Base-by-base conservation (phyloP, 1,139 yeast genomes). In the Lodderomyces parapsilosis region DNA sequence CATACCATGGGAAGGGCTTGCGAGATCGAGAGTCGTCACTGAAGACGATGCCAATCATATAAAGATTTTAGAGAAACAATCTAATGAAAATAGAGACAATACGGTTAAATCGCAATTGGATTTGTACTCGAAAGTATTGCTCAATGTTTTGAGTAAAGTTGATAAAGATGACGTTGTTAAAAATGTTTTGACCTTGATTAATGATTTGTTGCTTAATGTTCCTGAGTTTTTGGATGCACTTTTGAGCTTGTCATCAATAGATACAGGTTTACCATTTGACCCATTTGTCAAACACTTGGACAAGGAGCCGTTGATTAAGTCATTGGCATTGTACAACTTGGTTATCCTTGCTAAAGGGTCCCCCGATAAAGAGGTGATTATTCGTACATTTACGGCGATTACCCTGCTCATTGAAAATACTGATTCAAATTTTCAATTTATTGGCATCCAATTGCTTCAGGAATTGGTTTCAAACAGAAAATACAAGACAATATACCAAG, bases 1-100 rank as follows among this genome's bases (percentile, higher is more conserved):
- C 27, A 80, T 91, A 47, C 95, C 96, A 20, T 91, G 97, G 97
- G 95, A 87, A 58, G 96, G 96, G 7, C 81, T 86, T 56, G 83
- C 88, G 15, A 77, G 96, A 48, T 84, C 94, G 10, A 82, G 80
- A 40, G 79, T 83, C 39, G 73, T 91, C 38, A 66, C 81, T 17
- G 74, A 74, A 42, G 82, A 79, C 47, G 90, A 86, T 58, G 89
- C 89, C 14, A 75, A 76, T 48, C 69, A 77, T 41, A 71, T 88
- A 58, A 83, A 83, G 60, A 71, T 77, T 36, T 73, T 87, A 53
- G 94, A 86, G 57, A 80, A 78, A 49, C 74, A 72, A 57, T 59
- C 71, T 23, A 48, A 62, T 49, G 71, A 71, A 48, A 62, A 71
- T 57, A 59, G 66, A 51, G 54, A 64, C 47, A 54, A 62, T 17